A percentile compares a stretch with the other conserved stretches of the same genome.
Conservation (phyloP, 2,329 filamentous ascomycete genomes). For the Paracorniculantispora psalliotae region DNA sequence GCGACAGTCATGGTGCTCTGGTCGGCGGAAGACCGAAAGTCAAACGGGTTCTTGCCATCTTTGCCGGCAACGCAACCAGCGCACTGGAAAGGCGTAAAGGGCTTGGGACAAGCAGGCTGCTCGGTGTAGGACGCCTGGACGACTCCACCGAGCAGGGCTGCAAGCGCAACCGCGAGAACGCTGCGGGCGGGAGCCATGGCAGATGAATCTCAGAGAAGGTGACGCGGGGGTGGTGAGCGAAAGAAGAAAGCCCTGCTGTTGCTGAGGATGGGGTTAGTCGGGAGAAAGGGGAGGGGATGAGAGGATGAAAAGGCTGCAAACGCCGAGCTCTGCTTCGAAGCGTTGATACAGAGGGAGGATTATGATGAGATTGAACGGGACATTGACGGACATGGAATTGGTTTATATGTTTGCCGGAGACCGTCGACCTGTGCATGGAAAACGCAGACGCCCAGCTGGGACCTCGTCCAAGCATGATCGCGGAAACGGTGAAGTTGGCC, state of each 20-base stretch:
- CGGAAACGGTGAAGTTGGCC: neutral
- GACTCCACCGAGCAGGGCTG: conserved; percentile 25
- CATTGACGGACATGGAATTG: neutral
- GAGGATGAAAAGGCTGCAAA: neutral
- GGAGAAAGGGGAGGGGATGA: no score
- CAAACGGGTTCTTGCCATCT: conserved; percentile 30
- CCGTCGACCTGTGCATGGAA: neutral
- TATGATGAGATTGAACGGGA: neutral
- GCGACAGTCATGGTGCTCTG: conserved; percentile 41
- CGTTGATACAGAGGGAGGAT: conserved; percentile 1
- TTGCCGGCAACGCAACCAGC: conserved; percentile 42
- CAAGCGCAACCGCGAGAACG: conserved; percentile 8
- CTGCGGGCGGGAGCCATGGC: conserved; percentile 10
- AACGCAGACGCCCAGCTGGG: neutral
- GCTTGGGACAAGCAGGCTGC: conserved; percentile 38
- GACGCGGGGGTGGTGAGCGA: neutral
- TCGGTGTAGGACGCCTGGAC: conserved; percentile 9
- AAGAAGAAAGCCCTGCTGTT: neutral
- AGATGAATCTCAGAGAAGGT: neutral
- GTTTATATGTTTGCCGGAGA: conserved; percentile 5
- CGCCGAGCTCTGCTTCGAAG: neutral
- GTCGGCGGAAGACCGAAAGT: conserved; percentile 36
- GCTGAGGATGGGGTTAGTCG: neutral
- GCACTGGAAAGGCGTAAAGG: conserved; percentile 43
- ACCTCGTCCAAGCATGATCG: conserved; percentile 5